Evolutionary conservation across 768 basidiomycete genomes (phyloP).

Genomic region (Naganishia friedmannii): DNA sequence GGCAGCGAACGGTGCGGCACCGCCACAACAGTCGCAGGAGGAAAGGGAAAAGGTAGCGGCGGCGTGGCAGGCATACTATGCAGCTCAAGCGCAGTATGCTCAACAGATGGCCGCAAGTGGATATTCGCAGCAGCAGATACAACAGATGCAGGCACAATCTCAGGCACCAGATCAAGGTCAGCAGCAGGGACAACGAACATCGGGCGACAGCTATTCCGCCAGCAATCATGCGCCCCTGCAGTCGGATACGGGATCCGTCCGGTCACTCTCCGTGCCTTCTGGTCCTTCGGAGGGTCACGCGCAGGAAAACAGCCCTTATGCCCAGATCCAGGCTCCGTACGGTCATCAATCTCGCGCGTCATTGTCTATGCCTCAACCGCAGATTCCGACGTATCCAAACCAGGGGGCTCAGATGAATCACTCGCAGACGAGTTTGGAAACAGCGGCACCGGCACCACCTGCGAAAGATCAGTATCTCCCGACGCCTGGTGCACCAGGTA

Average conservation of each 20-base stretch:
- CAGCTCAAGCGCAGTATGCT: slow-evolving; percentile 28
- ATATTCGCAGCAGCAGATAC: slow-evolving; percentile 17
- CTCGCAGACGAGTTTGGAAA: slow-evolving; percentile 6
- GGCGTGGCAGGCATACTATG: slow-evolving; percentile 35
- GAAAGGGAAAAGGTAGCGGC: slow-evolving; percentile 30
- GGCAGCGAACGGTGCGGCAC: slow-evolving; percentile 7
- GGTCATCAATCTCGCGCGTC: slow-evolving; percentile 5
- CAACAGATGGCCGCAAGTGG: slow-evolving; percentile 13
- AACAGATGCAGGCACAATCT: slow-evolving; percentile 18
- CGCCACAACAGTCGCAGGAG: slow-evolving; percentile 25
- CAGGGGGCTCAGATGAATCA: not conserved
- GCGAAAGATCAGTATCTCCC: not conserved
- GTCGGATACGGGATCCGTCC: not conserved
- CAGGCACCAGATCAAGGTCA: slow-evolving; percentile 20
- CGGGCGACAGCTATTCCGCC: slow-evolving; percentile 4
- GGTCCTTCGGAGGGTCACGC: not conserved
- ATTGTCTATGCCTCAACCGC: slow-evolving; percentile 21
- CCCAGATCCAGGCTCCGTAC: not conserved
- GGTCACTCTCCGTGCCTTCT: not conserved
- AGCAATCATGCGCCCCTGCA: not conserved
- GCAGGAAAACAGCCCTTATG: not conserved
- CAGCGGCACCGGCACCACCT: slow-evolving; percentile 6
- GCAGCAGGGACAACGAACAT: not conserved
- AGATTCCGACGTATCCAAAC: not conserved
- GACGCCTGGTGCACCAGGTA: not conserved